phyloP scores from a whole-genome alignment of 2,329 filamentous ascomycete species.

The Colletotrichum godetiae region DNA sequence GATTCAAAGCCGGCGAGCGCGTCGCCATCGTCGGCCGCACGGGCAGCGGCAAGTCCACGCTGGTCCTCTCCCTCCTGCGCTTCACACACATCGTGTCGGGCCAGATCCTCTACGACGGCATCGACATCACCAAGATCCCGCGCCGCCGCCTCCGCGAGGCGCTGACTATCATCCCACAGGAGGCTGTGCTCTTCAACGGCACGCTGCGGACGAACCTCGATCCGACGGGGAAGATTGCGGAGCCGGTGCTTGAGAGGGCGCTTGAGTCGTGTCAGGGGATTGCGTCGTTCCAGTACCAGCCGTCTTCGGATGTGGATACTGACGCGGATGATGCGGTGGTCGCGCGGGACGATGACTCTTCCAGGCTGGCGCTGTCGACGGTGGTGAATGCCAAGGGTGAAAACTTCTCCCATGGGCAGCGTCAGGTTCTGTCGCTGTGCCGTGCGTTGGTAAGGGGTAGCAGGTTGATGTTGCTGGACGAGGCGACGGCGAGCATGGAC shows the following conservation, averaged over 20 bases:
- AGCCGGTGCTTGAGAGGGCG: constrained; percentile 66
- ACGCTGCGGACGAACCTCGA: constrained; percentile 70
- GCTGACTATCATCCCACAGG: constrained; percentile 69
- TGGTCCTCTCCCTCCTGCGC: constrained; percentile 65
- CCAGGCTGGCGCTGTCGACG: constrained; percentile 54
- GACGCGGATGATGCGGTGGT: constrained; percentile 36
- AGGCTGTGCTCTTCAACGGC: constrained; percentile 67
- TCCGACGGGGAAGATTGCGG: constrained; percentile 67
- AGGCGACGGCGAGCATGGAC: constrained; percentile 70
- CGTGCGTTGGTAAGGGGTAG: constrained; percentile 65
- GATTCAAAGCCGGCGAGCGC: constrained; percentile 74
- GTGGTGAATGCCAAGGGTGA: constrained; percentile 63
- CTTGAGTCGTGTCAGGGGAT: constrained; percentile 72
- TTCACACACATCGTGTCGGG: constrained; percentile 64
- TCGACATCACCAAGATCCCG: constrained; percentile 64
- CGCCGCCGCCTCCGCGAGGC: constrained; percentile 63
- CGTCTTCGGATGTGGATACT: constrained; percentile 47
- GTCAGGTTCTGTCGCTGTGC: constrained; percentile 68
- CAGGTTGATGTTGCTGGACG: constrained; percentile 67
- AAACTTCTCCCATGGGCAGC: constrained; percentile 69
- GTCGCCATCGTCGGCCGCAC: constrained; percentile 86
- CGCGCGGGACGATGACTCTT: neutral
- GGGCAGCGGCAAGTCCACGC: constrained; percentile 84
- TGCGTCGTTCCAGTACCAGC: constrained; percentile 59
- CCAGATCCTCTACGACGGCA: constrained; percentile 65